phyloP scores from a whole-genome alignment of 441 rosid species.

The Euphorbia celastroides region DNA sequence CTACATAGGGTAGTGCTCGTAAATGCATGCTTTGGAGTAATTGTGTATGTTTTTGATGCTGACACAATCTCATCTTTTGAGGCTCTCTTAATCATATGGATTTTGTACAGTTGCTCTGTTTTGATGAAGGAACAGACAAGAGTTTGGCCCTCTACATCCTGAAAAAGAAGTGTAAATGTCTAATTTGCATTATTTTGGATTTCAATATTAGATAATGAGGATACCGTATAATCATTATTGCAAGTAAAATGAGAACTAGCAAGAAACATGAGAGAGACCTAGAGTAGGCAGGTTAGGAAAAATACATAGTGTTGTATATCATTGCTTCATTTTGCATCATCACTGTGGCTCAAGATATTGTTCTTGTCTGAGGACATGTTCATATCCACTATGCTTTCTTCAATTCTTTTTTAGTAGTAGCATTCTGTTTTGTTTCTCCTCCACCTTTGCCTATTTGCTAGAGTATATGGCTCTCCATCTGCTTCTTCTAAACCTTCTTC shows the following conservation, averaged over 20 bases:
- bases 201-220: neutral
- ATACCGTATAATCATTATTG: neutral
- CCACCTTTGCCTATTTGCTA: neutral
- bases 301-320: neutral
- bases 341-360: neutral
- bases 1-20: neutral
- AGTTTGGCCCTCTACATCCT: neutral
- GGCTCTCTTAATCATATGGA: neutral
- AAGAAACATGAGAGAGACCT: neutral
- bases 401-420: too few species aligned
- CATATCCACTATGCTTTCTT: neutral
- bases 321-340: neutral
- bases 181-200: neutral
- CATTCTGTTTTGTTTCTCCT: neutral
- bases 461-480: neutral
- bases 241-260: neutral
- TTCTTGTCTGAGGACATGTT: neutral
- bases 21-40: constrained; percentile 1
- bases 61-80: neutral
- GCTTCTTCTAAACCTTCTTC: neutral
- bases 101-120: constrained; percentile 3
- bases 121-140: neutral
- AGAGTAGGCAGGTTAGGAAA: neutral
- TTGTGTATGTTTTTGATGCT: neutral
- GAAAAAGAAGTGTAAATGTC: neutral